Base-by-base conservation (phyloP, 305 asterid genomes). In the Caryopteris hybrid region DNA sequence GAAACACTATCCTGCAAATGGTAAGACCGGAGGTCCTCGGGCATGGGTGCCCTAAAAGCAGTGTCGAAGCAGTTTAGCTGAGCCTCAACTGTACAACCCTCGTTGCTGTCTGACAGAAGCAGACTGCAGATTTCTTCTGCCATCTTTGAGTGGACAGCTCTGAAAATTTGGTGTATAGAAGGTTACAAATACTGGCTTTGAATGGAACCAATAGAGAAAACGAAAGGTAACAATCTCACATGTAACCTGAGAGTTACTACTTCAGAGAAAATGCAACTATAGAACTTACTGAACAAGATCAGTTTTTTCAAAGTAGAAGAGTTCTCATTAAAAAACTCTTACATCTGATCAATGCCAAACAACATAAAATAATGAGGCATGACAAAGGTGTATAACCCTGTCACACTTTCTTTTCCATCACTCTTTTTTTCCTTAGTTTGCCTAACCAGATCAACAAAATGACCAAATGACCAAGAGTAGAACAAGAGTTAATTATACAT, bases 71-170 rank as follows among this genome's bases (percentile, higher is more conserved):
- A 88, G 72, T 76, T 85, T 45, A 86, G 75, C 71, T 88, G 96
- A 54, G 27, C 81, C 70, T 92, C 93, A 7, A 80, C 71, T 8
- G 84, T 50, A 5, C 80, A 74, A 31, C 83, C 77, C 67, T 79
- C 91, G 6, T 76, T 64, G 27, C 82, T 80, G 58, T 75, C 86
- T 5, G 93, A 83, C 61, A 88, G 81, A 48, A 94, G 96, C 76
- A 87, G 70, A 63, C 76, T 82, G 73, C 85, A 82, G 14, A 94
- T 79, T 80, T 89, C 96, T 76, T 91, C 96, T 0, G 96, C 96
- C 99, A 94, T 94, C 87, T 86, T 94, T 33, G 96, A 84, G 81
- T 61, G 91, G 68, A 86, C 96, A 31, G 77, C 96, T 80, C 99
- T 91, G 92, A 71, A 70, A 16, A 3, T n/a, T n/a, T n/a, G n/a